phyloP scores from a whole-genome alignment of 2,329 filamentous ascomycete species.

The Cadophora malorum region DNA sequence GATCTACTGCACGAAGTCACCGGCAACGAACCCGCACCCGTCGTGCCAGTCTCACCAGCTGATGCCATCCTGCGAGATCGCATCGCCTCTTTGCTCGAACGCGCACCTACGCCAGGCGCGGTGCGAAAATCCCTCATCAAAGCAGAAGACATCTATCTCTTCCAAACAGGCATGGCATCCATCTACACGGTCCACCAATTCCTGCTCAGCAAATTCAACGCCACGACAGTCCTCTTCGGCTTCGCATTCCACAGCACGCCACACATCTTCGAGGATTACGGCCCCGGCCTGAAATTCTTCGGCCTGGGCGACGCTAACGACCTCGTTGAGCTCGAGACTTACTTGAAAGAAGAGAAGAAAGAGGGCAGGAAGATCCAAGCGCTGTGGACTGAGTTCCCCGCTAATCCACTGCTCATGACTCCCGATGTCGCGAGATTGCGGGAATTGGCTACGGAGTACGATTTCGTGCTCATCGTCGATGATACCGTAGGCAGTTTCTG shows the following conservation, averaged over 20 bases:
- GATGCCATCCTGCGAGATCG: slow-evolving; percentile 51
- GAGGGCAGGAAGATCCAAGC: slow-evolving; percentile 51
- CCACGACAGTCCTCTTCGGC: slow-evolving; percentile 54
- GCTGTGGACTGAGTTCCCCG: slow-evolving; percentile 57
- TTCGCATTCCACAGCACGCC: slow-evolving; percentile 59
- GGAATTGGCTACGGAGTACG: slow-evolving; percentile 48
- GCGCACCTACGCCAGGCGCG: slow-evolving; percentile 45
- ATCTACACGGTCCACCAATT: slow-evolving; percentile 53
- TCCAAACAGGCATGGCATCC: slow-evolving; percentile 60
- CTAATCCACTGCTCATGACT: slow-evolving; percentile 53
- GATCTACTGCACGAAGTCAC: slow-evolving; percentile 47
- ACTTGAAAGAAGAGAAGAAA: slow-evolving; percentile 46
- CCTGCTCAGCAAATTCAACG: slow-evolving; percentile 46
- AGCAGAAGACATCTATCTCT: slow-evolving; percentile 57
- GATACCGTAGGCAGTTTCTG: slow-evolving; percentile 48
- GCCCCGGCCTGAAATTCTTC: slow-evolving; percentile 54
- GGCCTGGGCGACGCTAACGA: slow-evolving; percentile 51
- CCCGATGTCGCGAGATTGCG: slow-evolving; percentile 50
- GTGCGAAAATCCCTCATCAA: slow-evolving; percentile 25
- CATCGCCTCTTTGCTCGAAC: slow-evolving; percentile 51
- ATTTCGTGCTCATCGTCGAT: slow-evolving; percentile 45
- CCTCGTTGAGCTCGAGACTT: slow-evolving; percentile 53
- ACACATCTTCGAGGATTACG: slow-evolving; percentile 53
- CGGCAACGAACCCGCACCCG: slow-evolving; percentile 45
- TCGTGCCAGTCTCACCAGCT: slow-evolving; percentile 43